Conservation (phyloP, 2,329 filamentous ascomycete species). For the Trichoderma brevicompactum region DNA sequence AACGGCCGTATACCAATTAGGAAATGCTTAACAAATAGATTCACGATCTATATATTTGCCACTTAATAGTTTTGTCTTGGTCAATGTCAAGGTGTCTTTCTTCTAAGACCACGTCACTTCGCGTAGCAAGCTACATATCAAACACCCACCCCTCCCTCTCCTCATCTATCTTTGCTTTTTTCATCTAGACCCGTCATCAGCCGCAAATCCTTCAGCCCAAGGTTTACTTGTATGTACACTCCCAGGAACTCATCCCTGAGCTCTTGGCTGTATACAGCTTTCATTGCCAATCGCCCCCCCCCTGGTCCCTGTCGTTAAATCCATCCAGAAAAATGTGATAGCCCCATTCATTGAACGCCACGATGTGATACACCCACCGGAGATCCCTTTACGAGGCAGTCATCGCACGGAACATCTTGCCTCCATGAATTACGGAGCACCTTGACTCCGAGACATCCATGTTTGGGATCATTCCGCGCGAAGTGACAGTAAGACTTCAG, state of each 20-base stretch:
- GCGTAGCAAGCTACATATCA: background rate
- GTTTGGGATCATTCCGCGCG: constrained; percentile 71
- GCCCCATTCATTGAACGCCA: background rate
- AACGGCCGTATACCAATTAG: no score
- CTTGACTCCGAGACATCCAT: constrained; percentile 71
- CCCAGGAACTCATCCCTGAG: background rate
- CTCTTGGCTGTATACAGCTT: no score
- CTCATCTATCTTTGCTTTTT: background rate
- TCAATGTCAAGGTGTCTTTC: no score
- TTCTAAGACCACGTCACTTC: background rate
- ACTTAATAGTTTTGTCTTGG: background rate
- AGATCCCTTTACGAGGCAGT: constrained; percentile 43
- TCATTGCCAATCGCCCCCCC: background rate
- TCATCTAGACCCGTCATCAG: constrained; percentile 7
- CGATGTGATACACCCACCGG: background rate
- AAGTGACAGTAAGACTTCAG: constrained; percentile 74
- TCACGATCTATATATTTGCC: background rate
- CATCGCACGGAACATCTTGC: constrained; percentile 58
- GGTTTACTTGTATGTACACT: constrained; percentile 9
- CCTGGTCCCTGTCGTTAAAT: background rate
- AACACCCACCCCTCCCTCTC: background rate
- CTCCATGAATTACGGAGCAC: constrained; percentile 64
- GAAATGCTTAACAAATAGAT: background rate
- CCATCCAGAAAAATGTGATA: background rate
- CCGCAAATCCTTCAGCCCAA: constrained; percentile 12